These are phyloP conservation scores for Termitomyces sp. DNA, from an alignment of 768 basidiomycete genomes.

Conservation along the genomic window DNA sequence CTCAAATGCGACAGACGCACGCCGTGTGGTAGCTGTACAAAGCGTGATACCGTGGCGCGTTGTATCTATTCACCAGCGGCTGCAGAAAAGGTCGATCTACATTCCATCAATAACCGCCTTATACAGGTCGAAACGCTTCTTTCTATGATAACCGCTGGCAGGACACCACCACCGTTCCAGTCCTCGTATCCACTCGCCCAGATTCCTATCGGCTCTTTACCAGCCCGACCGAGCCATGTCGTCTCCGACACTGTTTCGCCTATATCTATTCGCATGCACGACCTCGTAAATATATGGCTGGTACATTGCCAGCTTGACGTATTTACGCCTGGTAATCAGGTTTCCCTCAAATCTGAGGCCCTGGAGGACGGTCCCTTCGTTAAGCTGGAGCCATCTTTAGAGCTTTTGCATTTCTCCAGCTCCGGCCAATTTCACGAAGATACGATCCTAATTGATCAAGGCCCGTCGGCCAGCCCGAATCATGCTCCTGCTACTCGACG, in stretches of 20 bases:
- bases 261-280: constrained; percentile 51
- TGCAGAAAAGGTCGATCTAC: constrained; percentile 84
- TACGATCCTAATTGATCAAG: constrained; percentile 11
- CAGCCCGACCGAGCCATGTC: constrained; percentile 26
- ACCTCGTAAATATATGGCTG: constrained; percentile 59
- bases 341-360: constrained; percentile 1
- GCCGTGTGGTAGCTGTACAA: constrained; percentile 76
- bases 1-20: constrained; percentile 79
- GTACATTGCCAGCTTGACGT: constrained; percentile 41
- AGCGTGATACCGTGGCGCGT: constrained; percentile 69
- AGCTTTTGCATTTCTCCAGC: constrained; percentile 12
- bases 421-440: constrained; percentile 14
- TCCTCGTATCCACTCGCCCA: constrained; percentile 30
- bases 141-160: constrained; percentile 42
- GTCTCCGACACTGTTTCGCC: constrained; percentile 40
- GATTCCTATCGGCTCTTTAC: constrained; percentile 7
- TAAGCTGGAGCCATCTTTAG: constrained; percentile 28
- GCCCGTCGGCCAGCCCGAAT: constrained; percentile 1
- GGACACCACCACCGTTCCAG: constrained; percentile 32
- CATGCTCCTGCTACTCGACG: background rate
- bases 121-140: constrained; percentile 64
- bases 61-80: constrained; percentile 81
- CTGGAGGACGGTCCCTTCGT: constrained; percentile 15
- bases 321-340: constrained; percentile 1
- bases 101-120: constrained; percentile 79